Evolutionary conservation across 2,329 filamentous ascomycete species (phyloP).

Genomic region (Karstenula rhodostoma): DNA sequence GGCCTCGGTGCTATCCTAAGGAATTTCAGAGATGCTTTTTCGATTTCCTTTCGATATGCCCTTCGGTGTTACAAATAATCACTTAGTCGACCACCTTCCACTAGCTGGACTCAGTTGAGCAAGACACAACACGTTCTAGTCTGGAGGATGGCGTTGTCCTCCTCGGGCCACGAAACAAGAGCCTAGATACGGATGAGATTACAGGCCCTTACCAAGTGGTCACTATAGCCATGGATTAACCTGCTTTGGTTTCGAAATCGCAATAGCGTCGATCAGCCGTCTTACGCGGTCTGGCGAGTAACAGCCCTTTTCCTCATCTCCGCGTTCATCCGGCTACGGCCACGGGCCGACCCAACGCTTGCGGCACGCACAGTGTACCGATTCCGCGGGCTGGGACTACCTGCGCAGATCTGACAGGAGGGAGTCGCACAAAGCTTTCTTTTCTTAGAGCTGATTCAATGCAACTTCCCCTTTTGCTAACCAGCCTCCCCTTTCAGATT

Average conservation of each 20-base stretch:
- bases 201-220: slow-evolving; percentile 16
- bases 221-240: slow-evolving; percentile 28
- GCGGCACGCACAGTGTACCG: slow-evolving; percentile 30
- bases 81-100: slow-evolving; percentile 18
- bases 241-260: slow-evolving; percentile 28
- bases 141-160: slow-evolving; percentile 12
- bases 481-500: background rate
- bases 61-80: slow-evolving; percentile 39
- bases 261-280: slow-evolving; percentile 43
- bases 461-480: slow-evolving; percentile 9
- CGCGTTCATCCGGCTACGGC: slow-evolving; percentile 30
- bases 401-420: slow-evolving; percentile 9
- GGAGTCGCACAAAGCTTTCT: slow-evolving; percentile 15
- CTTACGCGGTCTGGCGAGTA: slow-evolving; percentile 21
- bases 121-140: slow-evolving; percentile 18
- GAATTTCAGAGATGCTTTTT: slow-evolving; percentile 34
- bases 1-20: slow-evolving; percentile 30
- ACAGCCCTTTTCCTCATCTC: slow-evolving; percentile 24
- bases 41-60: slow-evolving; percentile 28
- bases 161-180: slow-evolving; percentile 6
- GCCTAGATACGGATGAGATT: slow-evolving; percentile 15
- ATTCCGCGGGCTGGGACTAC: slow-evolving; percentile 16
- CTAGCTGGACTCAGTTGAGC: slow-evolving; percentile 21
- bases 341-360: slow-evolving; percentile 34
- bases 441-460: slow-evolving; percentile 17